A percentile compares a stretch with the other conserved stretches of the same genome.
Evolutionary conservation across 2,329 filamentous ascomycete species (phyloP).

Genomic region (Stemphylium lycopersici): DNA sequence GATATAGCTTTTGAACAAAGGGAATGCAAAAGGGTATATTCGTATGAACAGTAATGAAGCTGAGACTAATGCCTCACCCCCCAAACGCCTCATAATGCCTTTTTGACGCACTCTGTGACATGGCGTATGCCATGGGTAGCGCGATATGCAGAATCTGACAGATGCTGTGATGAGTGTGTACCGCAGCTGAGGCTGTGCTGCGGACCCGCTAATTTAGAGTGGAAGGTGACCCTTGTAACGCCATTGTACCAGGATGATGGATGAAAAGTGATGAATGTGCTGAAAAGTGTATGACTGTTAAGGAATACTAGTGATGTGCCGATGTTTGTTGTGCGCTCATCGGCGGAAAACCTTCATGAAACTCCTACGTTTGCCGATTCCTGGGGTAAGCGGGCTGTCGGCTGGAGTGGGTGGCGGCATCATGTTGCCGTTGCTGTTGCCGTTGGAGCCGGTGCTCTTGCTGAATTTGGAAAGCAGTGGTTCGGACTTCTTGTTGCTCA

Average conservation of each 20-base stretch:
- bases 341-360: constrained; percentile 53
- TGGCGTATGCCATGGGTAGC: constrained; percentile 5
- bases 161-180: constrained; percentile 4
- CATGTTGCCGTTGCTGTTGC: constrained; percentile 11
- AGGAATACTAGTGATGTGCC: too few species aligned
- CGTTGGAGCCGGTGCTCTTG: constrained; percentile 23
- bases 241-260: neutral
- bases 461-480: constrained; percentile 29
- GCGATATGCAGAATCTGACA: constrained; percentile 14
- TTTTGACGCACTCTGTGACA: constrained; percentile 8
- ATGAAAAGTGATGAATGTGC: neutral
- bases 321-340: constrained; percentile 7
- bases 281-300: too few species aligned
- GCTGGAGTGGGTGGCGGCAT: constrained; percentile 41
- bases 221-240: constrained; percentile 1
- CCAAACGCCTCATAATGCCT: constrained; percentile 10
- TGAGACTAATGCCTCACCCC: neutral
- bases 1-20: constrained; percentile 5
- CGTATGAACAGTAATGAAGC: constrained; percentile 3
- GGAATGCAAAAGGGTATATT: constrained; percentile 16
- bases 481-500: constrained; percentile 32
- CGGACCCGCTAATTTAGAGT: constrained; percentile 1
- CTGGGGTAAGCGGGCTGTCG: constrained; percentile 37
- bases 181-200: constrained; percentile 9
- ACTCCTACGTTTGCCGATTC: constrained; percentile 55